Conservation (phyloP, 768 basidiomycete genomes). For the Mycena rebaudengoi region DNA sequence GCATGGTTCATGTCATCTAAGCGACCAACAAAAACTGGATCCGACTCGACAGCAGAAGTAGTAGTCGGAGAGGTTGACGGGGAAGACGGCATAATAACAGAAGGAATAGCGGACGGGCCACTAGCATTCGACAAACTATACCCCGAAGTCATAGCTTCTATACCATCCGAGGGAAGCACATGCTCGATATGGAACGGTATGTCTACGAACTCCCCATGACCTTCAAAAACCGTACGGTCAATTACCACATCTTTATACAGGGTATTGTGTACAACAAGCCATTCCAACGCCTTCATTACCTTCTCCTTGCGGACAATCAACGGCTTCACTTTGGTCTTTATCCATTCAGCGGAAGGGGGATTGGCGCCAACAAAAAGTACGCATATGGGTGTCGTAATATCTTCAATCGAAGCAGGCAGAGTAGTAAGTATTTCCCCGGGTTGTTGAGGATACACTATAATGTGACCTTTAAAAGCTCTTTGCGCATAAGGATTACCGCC, state of each 20-base stretch:
- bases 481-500: constrained; percentile 7
- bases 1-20: not conserved
- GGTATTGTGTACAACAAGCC: constrained; percentile 32
- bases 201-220: constrained; percentile 8
- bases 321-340: constrained; percentile 30
- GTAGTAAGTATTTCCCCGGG: constrained; percentile 18
- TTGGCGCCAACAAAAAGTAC: constrained; percentile 33
- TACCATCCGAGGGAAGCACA: not conserved
- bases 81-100: too few species aligned
- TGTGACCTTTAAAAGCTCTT: constrained; percentile 31
- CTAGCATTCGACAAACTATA: too few species aligned
- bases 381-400: constrained; percentile 30
- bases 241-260: constrained; percentile 29
- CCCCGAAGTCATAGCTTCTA: too few species aligned
- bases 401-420: constrained; percentile 30
- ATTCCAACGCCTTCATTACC: constrained; percentile 31
- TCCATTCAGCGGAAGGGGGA: constrained; percentile 25
- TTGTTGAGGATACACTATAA: constrained; percentile 34
- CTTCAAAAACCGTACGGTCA: constrained; percentile 7
- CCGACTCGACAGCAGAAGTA: not conserved
- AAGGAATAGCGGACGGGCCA: too few species aligned
- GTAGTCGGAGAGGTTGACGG: too few species aligned
- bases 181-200: constrained; percentile 25
- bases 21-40: not conserved
- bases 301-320: constrained; percentile 21